Percentiles rank a stretch among this genome's conserved stretches.
phyloP scores from a whole-genome alignment of 148 eudicot species.

The Rhododendron griersonianum region DNA sequence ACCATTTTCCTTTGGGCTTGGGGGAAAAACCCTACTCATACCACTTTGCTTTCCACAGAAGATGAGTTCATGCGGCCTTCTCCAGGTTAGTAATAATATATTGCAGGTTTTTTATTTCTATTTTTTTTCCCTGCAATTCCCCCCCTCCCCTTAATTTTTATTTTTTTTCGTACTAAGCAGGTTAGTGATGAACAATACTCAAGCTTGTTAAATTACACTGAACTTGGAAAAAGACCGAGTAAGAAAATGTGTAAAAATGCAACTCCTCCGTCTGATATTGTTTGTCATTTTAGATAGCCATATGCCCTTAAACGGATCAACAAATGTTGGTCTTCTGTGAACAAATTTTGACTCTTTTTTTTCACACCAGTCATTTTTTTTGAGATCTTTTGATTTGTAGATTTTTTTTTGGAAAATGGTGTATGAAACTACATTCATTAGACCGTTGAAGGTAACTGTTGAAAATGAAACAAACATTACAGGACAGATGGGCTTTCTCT shows the following conservation, averaged over 20 bases:
- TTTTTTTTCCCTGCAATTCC: background rate
- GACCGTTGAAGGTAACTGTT: background rate
- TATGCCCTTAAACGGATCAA: background rate
- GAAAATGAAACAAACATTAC: background rate
- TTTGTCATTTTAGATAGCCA: background rate
- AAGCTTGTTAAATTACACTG: background rate
- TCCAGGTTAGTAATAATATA: slow-evolving; percentile 35
- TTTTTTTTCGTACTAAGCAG: background rate
- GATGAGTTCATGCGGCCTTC: slow-evolving; percentile 44
- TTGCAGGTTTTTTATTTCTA: background rate
- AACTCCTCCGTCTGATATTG: background rate
- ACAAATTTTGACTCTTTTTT: background rate
- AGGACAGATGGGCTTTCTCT: background rate
- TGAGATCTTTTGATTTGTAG: background rate
- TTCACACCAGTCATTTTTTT: background rate
- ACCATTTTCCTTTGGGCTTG: slow-evolving; percentile 66
- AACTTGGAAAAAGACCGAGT: background rate
- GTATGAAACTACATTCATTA: background rate
- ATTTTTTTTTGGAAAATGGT: background rate
- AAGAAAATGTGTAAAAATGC: background rate
- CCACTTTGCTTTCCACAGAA: slow-evolving; percentile 30
- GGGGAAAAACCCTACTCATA: slow-evolving; percentile 50
- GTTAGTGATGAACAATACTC: background rate
- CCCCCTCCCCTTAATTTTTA: background rate
- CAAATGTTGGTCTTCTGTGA: background rate